A percentile compares a stretch with the other conserved stretches of the same genome.
phyloP scores from a whole-genome alignment of 1,139 yeast genomes.

The Scheffersomyces cryptocercus region DNA sequence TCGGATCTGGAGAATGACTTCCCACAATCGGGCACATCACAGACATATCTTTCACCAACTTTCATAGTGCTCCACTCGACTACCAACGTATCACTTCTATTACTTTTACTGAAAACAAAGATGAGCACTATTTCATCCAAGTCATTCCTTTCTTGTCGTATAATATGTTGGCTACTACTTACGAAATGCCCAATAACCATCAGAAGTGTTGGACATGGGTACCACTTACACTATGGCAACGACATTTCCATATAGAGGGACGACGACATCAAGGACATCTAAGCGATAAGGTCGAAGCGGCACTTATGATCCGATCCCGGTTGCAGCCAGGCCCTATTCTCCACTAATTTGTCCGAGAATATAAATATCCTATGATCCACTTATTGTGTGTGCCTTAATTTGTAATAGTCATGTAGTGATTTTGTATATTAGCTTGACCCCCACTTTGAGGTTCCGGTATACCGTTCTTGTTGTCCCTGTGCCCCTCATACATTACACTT shows the following conservation, averaged over 20 bases:
- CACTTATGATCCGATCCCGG: background rate
- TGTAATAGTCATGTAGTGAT: background rate
- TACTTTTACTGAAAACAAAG: background rate
- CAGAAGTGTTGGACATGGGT: background rate
- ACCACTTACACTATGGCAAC: background rate
- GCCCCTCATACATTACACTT: background rate
- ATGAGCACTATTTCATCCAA: background rate
- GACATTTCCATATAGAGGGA: background rate
- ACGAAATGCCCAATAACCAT: background rate
- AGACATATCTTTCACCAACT: background rate
- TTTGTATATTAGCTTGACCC: background rate
- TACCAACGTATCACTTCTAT: background rate
- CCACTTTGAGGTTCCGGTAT: background rate
- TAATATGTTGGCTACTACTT: background rate
- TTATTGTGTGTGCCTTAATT: background rate
- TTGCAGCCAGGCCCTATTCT: too few species aligned
- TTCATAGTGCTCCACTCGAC: constrained; percentile 35
- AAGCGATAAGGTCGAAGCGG: background rate
- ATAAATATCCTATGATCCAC: background rate
- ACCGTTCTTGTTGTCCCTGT: background rate
- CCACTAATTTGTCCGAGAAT: background rate
- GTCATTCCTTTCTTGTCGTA: background rate
- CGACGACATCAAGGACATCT: background rate
- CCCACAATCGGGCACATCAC: constrained; percentile 19
- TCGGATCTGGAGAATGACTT: constrained; percentile 1